Base-by-base conservation (phyloP, 176 grass and related monocot species). In the Raddia guianensis region DNA sequence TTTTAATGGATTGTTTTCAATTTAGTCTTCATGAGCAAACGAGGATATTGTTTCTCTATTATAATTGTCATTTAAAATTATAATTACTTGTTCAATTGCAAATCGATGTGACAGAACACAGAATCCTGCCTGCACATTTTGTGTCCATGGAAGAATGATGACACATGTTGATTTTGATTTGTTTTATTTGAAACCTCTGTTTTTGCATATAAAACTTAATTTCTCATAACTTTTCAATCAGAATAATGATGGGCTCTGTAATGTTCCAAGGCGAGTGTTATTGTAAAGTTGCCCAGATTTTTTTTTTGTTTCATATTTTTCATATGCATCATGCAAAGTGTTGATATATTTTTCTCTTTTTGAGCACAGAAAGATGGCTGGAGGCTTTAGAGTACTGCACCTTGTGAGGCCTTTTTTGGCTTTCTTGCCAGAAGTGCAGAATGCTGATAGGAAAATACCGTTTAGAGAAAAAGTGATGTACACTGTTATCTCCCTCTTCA, bases 391-490 rank as follows among this genome's bases (percentile, higher is more conserved):
- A 73, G 95, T 98, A 48, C 66, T 98, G 78, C 92, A 98, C 87
- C 90, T 98, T 46, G 95, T 93, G 13, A 91, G 95, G 74, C 95
- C 95, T 37, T 98, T 98, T 78, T 75, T 98, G 75, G 95, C 88
- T 55, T 91, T 95, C 84, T 91, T 98, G 62, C 92, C 95, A 3
- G 92, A 98, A 85, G 90, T 98, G 51, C 95, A 95, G 74, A 98
- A 66, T 51, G 95, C 95, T 49, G 95, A 98, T 73, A 87, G 92
- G 84, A 92, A 84, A 85, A 98, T 95, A 83, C 92, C 92, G 56
- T 98, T 98, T 77, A 89, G 92, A 71, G 95, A 93, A 54, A 95
- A 98, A 82, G 80, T 92, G 65, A 98, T 98, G 74, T 95, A 98
- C 81, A 98, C 95, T 0, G 91, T 98, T 56, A 93, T 98, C 50